These are phyloP conservation scores for Penicillium ucsense DNA, from an alignment of 495 filamentous ascomycete species.

Conservation along the genomic window DNA sequence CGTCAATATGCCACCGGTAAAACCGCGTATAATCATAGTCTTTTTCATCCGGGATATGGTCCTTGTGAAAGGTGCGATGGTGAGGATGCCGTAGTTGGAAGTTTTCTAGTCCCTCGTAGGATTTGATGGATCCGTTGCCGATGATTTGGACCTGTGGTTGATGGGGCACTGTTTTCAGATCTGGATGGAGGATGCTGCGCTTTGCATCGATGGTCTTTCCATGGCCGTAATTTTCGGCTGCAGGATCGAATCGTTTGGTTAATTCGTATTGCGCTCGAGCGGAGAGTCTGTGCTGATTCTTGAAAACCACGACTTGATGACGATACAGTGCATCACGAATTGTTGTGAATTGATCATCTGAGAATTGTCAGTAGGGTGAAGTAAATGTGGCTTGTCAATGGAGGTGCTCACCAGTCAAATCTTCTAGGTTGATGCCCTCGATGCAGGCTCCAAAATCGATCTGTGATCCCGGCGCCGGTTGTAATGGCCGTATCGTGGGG, in stretches of 20 bases:
- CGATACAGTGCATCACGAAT: constrained; percentile 53
- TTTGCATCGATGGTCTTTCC: constrained; percentile 60
- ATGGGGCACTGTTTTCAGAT: constrained; percentile 68
- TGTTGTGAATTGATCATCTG: constrained; percentile 49
- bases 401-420: constrained; percentile 35
- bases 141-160: constrained; percentile 74
- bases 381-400: background rate
- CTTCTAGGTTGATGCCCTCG: constrained; percentile 46
- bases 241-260: constrained; percentile 60
- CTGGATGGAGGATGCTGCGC: constrained; percentile 62
- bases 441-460: constrained; percentile 52
- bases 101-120: constrained; percentile 58
- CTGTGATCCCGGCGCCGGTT: constrained; percentile 34
- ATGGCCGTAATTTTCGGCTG: constrained; percentile 56
- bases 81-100: constrained; percentile 63
- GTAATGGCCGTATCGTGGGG: constrained; percentile 27
- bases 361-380: background rate
- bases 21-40: constrained; percentile 62
- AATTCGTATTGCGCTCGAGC: constrained; percentile 62
- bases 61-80: constrained; percentile 62
- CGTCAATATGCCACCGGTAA: constrained; percentile 74
- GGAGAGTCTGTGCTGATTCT: constrained; percentile 49
- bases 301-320: constrained; percentile 58
- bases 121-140: constrained; percentile 55
- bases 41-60: constrained; percentile 49